Conservation (phyloP, 805 yeast genomes). For the Pichia eremophila region DNA sequence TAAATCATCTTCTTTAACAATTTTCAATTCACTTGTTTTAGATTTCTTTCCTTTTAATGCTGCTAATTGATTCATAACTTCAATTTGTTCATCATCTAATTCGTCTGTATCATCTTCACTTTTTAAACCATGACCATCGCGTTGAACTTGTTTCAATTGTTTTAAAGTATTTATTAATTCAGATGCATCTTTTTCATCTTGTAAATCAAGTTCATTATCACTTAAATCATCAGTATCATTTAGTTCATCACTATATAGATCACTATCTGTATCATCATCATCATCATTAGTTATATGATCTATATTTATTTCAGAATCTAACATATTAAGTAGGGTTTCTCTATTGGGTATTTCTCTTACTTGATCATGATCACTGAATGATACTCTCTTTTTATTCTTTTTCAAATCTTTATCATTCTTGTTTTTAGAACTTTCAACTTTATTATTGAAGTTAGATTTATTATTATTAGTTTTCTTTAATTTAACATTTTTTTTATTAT, state of each 20-base stretch:
- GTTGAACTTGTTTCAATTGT: slow-evolving; percentile 11
- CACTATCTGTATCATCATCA: not conserved
- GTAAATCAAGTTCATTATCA: slow-evolving; percentile 12
- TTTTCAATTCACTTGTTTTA: slow-evolving; percentile 1
- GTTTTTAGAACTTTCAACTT: not conserved
- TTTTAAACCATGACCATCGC: slow-evolving; percentile 12
- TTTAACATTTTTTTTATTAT: not conserved
- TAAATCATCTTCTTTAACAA: slow-evolving; percentile 14
- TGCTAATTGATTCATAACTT: slow-evolving; percentile 34
- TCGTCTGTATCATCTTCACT: not conserved
- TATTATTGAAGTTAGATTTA: not conserved
- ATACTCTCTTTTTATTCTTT: slow-evolving; percentile 13
- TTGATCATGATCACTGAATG: slow-evolving; percentile 13
- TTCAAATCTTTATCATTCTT: slow-evolving; percentile 1
- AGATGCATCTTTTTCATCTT: slow-evolving; percentile 9
- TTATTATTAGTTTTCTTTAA: not conserved
- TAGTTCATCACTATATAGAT: slow-evolving; percentile 6
- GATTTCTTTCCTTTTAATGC: slow-evolving; percentile 23
- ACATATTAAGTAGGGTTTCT: not conserved
- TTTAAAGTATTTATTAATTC: slow-evolving; percentile 8
- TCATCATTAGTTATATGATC: not conserved
- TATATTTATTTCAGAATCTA: not conserved
- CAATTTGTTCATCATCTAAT: slow-evolving; percentile 2
- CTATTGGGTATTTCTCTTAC: slow-evolving; percentile 11
- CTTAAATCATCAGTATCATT: slow-evolving; percentile 6